Base-by-base conservation (phyloP, 331 rosid genomes). In the Stylosanthes scabra region DNA sequence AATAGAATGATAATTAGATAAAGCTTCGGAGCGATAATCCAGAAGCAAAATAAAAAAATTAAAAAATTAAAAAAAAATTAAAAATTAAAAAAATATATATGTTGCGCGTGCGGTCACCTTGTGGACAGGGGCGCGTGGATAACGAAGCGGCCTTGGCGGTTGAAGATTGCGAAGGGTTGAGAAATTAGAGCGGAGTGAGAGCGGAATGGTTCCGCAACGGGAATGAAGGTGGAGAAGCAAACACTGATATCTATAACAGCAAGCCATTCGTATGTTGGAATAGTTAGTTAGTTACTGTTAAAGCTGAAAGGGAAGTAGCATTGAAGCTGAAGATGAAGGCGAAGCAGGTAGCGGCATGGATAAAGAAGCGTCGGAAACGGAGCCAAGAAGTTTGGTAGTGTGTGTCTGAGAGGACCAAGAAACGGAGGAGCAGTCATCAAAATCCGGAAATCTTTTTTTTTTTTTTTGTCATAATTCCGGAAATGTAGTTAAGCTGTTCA, bases 231-330 rank as follows among this genome's bases (percentile, higher is more conserved):
- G 83, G 28, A 81, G 80, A 44, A 69, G 59, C 1, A 80, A 44
- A 61, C 31, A 59, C 5, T 71, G 84, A 76, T 42, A 58, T n/a
- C 63, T 69, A 9, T 47, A 69, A 58, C 39, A 83, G 65, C 66
- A 79, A 11, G 91, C 89, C 94, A 86, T 89, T 77, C 73, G 44
- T 77, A 39, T 5, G 11, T 44, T 25, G 14, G 37, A 31, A 31
- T 31, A 31, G 37, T 2, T 74, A 44, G 6, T 1, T 31, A 31
- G 37, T 2, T 74, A 44, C 9, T 1, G 71, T 27, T 31, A 5
- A 31, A 31, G 37, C 37, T 31, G 37, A 31, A 13, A 52, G 3
- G 1, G 59, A 2, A 10, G 63, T 56, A 59, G 74, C 78, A 64
- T 50, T 72, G 63, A 64, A 59, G 69, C 27, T 11, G 61, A 41